Percentiles rank a stretch among this genome's conserved stretches.
Conservation (phyloP, 2,329 filamentous ascomycete genomes). For the Aspergillus amoenus region DNA sequence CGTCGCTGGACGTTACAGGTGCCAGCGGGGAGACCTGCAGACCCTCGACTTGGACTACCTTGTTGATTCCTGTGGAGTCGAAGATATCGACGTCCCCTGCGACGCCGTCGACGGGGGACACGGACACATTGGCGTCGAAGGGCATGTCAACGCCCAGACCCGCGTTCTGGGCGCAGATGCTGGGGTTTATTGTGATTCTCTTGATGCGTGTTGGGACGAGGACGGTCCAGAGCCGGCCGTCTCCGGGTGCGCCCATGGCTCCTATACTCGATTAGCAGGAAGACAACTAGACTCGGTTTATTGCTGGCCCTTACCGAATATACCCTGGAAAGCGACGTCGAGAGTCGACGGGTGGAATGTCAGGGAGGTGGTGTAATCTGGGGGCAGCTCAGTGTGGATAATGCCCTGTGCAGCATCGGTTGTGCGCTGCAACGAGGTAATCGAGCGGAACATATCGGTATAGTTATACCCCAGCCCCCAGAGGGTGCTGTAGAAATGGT, state of each 20-base stretch:
- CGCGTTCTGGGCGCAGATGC: not conserved
- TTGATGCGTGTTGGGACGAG: not conserved
- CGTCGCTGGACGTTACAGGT: not conserved
- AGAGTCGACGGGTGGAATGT: not conserved
- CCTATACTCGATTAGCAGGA: not conserved
- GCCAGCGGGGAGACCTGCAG: not conserved
- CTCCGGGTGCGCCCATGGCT: not conserved
- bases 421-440: not conserved
- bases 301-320: not conserved
- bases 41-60: not conserved
- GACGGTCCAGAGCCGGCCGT: not conserved
- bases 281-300: no score
- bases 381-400: not conserved
- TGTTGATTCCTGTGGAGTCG: not conserved
- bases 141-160: not conserved
- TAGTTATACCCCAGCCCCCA: constrained; percentile 27
- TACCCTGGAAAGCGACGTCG: not conserved
- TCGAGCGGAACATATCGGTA: constrained; percentile 20
- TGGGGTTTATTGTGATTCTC: not conserved
- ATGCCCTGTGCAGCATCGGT: not conserved
- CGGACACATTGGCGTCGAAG: not conserved
- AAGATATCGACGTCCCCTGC: not conserved
- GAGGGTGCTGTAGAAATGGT: constrained; percentile 28
- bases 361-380: not conserved
- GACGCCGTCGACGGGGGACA: not conserved